Conservation (phyloP, 2,329 filamentous ascomycete genomes). For the Cercospora sesami region DNA sequence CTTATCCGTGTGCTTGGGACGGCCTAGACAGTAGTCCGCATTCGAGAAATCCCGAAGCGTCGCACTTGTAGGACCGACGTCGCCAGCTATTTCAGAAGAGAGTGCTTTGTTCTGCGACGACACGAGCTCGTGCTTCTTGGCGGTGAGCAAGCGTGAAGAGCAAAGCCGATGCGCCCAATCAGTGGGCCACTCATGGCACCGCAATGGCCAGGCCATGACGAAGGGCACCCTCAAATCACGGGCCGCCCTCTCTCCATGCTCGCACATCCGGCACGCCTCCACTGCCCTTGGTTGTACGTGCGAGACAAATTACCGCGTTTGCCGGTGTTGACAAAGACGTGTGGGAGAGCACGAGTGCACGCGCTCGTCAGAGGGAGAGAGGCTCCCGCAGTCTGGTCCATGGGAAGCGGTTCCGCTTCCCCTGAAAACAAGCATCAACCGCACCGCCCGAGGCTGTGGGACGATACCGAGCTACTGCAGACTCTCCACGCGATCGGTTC, state of each 20-base stretch:
- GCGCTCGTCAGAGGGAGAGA: not conserved
- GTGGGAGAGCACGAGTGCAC: not conserved
- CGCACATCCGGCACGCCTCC: not conserved
- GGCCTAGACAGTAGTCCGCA: not conserved
- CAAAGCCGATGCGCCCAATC: not conserved
- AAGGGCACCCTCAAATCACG: not conserved
- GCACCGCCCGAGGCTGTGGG: slow-evolving; percentile 9
- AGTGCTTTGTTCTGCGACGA: not conserved
- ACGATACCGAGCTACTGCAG: slow-evolving; percentile 1
- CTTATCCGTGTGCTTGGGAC: not conserved
- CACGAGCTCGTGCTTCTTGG: not conserved
- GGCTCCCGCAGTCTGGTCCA: not conserved
- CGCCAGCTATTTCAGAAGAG: slow-evolving; percentile 4
- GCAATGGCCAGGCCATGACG: not conserved
- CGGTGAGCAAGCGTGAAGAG: slow-evolving; percentile 5
- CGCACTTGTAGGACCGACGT: slow-evolving; percentile 2
- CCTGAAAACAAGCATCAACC: not conserved
- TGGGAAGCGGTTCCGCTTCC: not conserved
- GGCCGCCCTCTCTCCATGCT: not conserved
- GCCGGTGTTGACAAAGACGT: not conserved
- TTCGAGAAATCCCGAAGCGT: not conserved
- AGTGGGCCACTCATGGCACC: not conserved
- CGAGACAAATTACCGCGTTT: not conserved
- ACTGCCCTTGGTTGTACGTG: not conserved
- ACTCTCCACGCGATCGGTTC: not conserved